These are phyloP conservation scores for Rosellinia necatrix DNA, from an alignment of 2,329 filamentous ascomycete genomes.

Conservation along the genomic window DNA sequence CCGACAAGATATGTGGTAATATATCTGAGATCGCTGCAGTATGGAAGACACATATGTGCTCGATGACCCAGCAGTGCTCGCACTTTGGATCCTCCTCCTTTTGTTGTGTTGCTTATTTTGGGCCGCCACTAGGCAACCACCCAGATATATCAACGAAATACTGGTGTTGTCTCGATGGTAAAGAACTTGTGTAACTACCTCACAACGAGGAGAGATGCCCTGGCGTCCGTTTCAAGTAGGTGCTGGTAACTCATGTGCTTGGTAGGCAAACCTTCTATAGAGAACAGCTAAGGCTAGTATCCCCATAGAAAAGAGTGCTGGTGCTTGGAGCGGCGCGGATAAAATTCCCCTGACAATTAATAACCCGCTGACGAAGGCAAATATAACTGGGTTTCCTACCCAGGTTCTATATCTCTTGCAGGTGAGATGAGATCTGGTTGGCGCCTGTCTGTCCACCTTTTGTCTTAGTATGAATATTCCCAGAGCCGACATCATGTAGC, in stretches of 20 bases:
- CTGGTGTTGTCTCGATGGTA: slow-evolving; percentile 20
- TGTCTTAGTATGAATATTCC: slow-evolving; percentile 35
- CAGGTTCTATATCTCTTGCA: slow-evolving; percentile 37
- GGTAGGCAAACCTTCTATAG: slow-evolving; percentile 32
- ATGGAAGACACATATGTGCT: slow-evolving; percentile 31
- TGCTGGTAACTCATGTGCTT: slow-evolving; percentile 29
- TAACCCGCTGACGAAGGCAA: slow-evolving; percentile 35
- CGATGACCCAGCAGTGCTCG: slow-evolving; percentile 24
- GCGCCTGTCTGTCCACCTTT: slow-evolving; percentile 24
- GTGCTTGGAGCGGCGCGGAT: slow-evolving; percentile 37
- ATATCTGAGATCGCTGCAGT: slow-evolving; percentile 23
- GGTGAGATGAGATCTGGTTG: slow-evolving; percentile 22
- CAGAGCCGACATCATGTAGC: slow-evolving; percentile 36
- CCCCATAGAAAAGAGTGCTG: slow-evolving; percentile 37
- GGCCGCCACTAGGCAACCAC: slow-evolving; percentile 23
- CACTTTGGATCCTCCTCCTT: slow-evolving; percentile 21
- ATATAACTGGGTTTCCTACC: slow-evolving; percentile 35
- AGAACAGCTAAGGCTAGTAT: slow-evolving; percentile 35
- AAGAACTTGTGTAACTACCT: slow-evolving; percentile 18
- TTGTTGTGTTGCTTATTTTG: slow-evolving; percentile 19
- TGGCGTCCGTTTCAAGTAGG: slow-evolving; percentile 28
- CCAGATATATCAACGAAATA: slow-evolving; percentile 18
- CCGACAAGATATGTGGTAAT: slow-evolving; percentile 32
- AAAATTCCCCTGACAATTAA: slow-evolving; percentile 38
- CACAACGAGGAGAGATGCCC: slow-evolving; percentile 20